phyloP scores from a whole-genome alignment of 805 yeast genomes.

The Wickerhamomyces rabaulensis region DNA sequence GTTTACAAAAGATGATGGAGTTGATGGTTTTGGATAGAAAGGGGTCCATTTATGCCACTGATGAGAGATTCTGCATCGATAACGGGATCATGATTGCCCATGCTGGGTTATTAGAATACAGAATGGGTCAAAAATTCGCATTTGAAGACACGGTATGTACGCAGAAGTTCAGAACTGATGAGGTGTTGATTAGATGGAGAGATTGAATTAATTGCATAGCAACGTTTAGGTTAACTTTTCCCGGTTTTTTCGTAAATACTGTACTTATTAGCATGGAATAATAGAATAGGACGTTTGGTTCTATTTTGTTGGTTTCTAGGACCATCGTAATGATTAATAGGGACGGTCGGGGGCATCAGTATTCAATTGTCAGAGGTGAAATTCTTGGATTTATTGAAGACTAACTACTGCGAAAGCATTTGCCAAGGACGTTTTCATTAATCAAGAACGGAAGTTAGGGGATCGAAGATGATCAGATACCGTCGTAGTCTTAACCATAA shows the following conservation, averaged over 20 bases:
- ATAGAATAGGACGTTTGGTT: too few species aligned
- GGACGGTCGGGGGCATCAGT: too few species aligned
- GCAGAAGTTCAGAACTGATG: constrained; percentile 92
- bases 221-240: too few species aligned
- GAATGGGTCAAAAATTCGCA: constrained; percentile 66
- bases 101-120: constrained; percentile 82
- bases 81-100: constrained; percentile 99
- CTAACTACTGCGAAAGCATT: not conserved
- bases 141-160: constrained; percentile 78
- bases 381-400: not conserved
- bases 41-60: constrained; percentile 91
- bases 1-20: constrained; percentile 96
- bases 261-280: too few species aligned
- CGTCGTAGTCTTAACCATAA: too few species aligned
- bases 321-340: too few species aligned
- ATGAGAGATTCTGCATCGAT: constrained; percentile 94
- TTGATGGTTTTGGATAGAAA: constrained; percentile 84
- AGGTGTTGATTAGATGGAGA: constrained; percentile 87
- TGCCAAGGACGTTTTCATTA: not conserved
- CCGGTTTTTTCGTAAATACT: too few species aligned
- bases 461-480: too few species aligned
- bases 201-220: constrained; percentile 31
- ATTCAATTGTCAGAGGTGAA: too few species aligned
- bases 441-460: too few species aligned
- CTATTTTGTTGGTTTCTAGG: too few species aligned